Evolutionary conservation across 768 basidiomycete genomes (phyloP).

Genomic region (Phylloporus arenicola): DNA sequence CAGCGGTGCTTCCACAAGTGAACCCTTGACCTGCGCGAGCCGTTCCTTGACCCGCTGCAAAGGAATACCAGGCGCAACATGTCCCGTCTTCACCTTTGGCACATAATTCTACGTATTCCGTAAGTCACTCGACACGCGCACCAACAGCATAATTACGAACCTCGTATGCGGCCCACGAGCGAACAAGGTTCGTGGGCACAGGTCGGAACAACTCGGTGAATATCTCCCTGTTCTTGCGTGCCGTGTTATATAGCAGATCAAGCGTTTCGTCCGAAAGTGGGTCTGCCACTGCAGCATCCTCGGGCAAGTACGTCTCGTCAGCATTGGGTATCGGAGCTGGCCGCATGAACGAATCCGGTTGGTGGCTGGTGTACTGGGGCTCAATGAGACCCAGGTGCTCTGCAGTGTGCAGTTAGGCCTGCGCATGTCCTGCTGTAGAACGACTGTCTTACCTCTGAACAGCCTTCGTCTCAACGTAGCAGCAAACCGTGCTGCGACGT

Average conservation of each 20-base stretch:
- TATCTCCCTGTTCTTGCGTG: conserved; percentile 73
- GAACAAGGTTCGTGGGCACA: conserved; percentile 79
- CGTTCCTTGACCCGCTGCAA: conserved; percentile 70
- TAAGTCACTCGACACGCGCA: conserved; percentile 6
- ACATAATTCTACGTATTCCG: conserved; percentile 52
- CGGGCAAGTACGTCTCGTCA: conserved; percentile 53
- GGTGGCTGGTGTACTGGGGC: conserved; percentile 53
- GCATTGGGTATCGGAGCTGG: conserved; percentile 68
- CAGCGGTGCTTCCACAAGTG: conserved; percentile 72
- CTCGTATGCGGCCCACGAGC: conserved; percentile 74
- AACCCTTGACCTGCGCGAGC: conserved; percentile 62
- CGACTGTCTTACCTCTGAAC: conserved; percentile 56
- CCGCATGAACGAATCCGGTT: conserved; percentile 58
- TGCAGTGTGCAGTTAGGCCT: conserved; percentile 26
- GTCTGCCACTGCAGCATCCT: conserved; percentile 72
- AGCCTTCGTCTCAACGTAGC: conserved; percentile 77
- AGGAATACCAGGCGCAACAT: conserved; percentile 66
- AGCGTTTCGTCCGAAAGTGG: conserved; percentile 61
- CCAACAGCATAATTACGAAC: conserved; percentile 36
- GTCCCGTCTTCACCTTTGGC: conserved; percentile 73
- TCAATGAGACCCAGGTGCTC: conserved; percentile 85
- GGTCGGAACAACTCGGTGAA: conserved; percentile 84
- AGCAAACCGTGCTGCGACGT: conserved; percentile 74
- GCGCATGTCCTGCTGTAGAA: background rate
- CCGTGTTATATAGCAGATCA: conserved; percentile 62